These are phyloP conservation scores for Botryotinia calthae DNA, from an alignment of 2,329 filamentous ascomycete genomes.

Conservation along the genomic window DNA sequence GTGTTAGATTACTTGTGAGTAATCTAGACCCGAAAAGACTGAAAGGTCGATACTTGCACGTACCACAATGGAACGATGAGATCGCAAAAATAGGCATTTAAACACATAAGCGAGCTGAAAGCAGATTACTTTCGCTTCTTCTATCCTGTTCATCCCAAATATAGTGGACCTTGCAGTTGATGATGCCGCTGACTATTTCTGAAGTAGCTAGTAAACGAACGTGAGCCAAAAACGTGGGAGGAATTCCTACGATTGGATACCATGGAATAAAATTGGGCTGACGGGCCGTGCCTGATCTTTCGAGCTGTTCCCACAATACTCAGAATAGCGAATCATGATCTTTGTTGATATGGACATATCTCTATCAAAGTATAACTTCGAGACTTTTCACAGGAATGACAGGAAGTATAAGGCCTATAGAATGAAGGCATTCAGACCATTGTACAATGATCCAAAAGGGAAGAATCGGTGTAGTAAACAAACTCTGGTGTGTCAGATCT, in stretches of 20 bases:
- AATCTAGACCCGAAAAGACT: constrained; percentile 8
- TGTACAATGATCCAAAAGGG: background rate
- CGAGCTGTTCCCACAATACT: background rate
- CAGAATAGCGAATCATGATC: background rate
- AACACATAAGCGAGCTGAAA: background rate
- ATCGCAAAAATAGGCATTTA: background rate
- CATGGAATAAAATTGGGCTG: background rate
- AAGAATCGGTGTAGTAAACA: background rate
- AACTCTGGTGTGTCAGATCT: background rate
- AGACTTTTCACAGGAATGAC: background rate
- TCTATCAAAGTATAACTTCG: background rate
- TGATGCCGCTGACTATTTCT: background rate
- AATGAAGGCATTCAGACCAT: background rate
- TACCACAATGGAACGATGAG: background rate
- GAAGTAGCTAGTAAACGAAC: background rate
- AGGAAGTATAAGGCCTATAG: background rate
- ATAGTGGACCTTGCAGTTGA: background rate
- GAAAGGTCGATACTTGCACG: background rate
- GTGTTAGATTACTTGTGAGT: background rate
- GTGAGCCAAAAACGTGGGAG: background rate
- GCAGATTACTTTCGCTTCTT: background rate
- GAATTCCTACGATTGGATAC: background rate
- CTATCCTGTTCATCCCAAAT: background rate
- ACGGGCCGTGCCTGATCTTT: background rate
- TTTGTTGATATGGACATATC: background rate